Evolutionary conservation across 345 rosid genomes (phyloP).

Genomic region (Acer yangbiense): DNA sequence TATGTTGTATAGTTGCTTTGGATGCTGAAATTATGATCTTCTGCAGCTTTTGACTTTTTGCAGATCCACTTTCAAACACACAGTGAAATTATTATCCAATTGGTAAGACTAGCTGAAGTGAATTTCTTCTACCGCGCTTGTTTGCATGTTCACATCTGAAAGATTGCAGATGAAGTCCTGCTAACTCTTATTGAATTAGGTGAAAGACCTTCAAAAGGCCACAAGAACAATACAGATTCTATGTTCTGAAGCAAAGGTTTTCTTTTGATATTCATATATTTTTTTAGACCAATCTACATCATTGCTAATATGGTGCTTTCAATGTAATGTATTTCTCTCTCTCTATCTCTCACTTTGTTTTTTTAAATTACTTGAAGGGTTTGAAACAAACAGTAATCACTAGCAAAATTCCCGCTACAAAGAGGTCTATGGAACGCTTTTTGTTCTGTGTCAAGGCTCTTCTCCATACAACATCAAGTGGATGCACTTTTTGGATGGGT

Average conservation of each 20-base stretch:
- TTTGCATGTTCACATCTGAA: background rate
- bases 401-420: constrained; percentile 80
- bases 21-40: constrained; percentile 22
- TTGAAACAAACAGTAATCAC: constrained; percentile 72
- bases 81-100: constrained; percentile 54
- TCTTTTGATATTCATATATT: constrained; percentile 11
- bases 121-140: constrained; percentile 3
- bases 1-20: constrained; percentile 8
- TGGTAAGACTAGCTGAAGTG: constrained; percentile 46
- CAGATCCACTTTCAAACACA: constrained; percentile 66
- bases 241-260: constrained; percentile 93
- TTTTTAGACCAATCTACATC: constrained; percentile 1
- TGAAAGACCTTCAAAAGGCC: constrained; percentile 85
- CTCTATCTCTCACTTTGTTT: background rate
- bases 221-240: constrained; percentile 84
- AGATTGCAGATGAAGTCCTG: background rate
- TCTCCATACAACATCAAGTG: constrained; percentile 67
- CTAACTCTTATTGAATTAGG: constrained; percentile 38
- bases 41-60: constrained; percentile 72
- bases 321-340: constrained; percentile 11
- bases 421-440: constrained; percentile 82
- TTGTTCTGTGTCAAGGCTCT: constrained; percentile 82
- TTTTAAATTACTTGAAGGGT: constrained; percentile 46
- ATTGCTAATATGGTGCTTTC: background rate
- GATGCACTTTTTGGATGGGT: constrained; percentile 92